A percentile compares a stretch with the other conserved stretches of the same genome.
phyloP scores from a whole-genome alignment of 169 alveolate species.

The Plasmodium inui region DNA sequence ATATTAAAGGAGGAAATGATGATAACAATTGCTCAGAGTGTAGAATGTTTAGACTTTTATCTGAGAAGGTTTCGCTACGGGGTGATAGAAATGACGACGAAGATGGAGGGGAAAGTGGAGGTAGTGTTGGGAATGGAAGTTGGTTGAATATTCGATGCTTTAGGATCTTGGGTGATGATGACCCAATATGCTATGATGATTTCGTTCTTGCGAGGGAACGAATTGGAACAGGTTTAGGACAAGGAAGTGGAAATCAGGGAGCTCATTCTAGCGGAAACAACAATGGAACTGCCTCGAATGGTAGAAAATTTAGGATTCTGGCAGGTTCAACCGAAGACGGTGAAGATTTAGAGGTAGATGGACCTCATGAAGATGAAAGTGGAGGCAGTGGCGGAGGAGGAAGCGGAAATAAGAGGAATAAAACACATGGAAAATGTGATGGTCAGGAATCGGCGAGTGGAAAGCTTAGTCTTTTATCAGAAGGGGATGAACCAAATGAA shows the following conservation, averaged over 20 bases:
- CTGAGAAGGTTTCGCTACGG: not conserved
- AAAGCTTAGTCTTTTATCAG: not conserved
- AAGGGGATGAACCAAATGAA: not conserved
- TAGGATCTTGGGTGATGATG: not conserved
- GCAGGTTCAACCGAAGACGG: not conserved
- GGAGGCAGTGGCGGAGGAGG: not conserved
- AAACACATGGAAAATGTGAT: not conserved
- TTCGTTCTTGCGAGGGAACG: not conserved
- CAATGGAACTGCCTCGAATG: not conserved
- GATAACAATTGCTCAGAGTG: not conserved
- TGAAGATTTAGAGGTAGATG: not conserved
- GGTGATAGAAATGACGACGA: not conserved
- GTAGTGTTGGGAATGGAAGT: not conserved
- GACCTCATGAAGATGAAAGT: not conserved
- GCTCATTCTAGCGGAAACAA: not conserved
- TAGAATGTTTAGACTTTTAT: not conserved
- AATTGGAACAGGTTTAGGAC: not conserved
- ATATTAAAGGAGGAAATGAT: not conserved
- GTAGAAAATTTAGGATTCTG: not conserved
- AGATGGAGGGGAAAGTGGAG: not conserved
- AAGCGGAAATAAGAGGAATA: not conserved
- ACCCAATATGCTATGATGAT: not conserved
- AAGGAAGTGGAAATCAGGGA: not conserved
- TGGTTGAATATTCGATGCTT: no score
- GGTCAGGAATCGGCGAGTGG: not conserved